A percentile compares a stretch with the other conserved stretches of the same genome.
Evolutionary conservation across 2,329 filamentous ascomycete genomes (phyloP).

Genomic region (Neospermospora avenae): DNA sequence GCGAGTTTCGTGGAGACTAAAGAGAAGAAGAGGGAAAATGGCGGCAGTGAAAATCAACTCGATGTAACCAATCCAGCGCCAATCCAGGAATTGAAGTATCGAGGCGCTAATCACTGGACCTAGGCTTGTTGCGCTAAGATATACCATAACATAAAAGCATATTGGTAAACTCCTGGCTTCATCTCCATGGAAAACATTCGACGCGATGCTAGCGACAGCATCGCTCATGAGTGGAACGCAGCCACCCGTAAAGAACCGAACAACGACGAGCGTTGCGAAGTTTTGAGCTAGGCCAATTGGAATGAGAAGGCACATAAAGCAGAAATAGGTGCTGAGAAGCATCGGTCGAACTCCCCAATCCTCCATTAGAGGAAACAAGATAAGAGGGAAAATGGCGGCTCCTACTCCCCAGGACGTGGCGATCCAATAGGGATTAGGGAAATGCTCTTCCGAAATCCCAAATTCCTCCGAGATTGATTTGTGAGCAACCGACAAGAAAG

Average conservation of each 20-base stretch:
- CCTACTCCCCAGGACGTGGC: constrained; percentile 42
- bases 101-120: not conserved
- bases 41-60: not conserved
- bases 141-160: constrained; percentile 64
- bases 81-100: not conserved
- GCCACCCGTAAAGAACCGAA: constrained; percentile 31
- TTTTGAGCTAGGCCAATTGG: constrained; percentile 35
- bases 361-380: constrained; percentile 42
- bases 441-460: not conserved
- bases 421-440: not conserved
- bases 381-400: constrained; percentile 40
- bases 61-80: not conserved
- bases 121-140: constrained; percentile 29
- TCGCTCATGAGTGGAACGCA: constrained; percentile 27
- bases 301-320: constrained; percentile 31
- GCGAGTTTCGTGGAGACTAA: not conserved
- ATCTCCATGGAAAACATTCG: constrained; percentile 24
- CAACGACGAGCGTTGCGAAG: constrained; percentile 29
- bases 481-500: not conserved
- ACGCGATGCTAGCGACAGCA: constrained; percentile 20
- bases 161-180: constrained; percentile 30
- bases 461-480: not conserved
- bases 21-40: not conserved
- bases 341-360: constrained; percentile 34
- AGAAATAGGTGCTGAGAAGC: constrained; percentile 28